These are phyloP conservation scores for Daldinia grandis DNA, from an alignment of 495 filamentous ascomycete species.

Conservation along the genomic window DNA sequence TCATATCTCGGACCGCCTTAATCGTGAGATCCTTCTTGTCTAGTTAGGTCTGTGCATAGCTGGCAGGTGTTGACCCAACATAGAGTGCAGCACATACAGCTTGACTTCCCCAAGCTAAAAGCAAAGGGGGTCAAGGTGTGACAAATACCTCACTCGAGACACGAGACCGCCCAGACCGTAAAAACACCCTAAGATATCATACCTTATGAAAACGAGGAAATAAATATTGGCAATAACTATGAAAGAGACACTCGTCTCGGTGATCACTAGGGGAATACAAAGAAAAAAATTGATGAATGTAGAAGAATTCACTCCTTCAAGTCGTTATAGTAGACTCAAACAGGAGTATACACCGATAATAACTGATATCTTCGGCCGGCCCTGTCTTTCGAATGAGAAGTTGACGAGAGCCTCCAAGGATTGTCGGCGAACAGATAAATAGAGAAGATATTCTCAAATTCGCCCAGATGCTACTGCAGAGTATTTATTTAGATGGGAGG, in stretches of 20 bases:
- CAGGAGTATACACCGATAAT: not conserved
- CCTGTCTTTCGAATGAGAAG: conserved; percentile 8
- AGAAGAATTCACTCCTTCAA: conserved; percentile 1
- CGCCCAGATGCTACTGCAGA: conserved; percentile 19
- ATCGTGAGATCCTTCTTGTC: not conserved
- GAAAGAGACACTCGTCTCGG: conserved; percentile 32
- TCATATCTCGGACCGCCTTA: conserved; percentile 12
- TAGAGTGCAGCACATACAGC: conserved; percentile 1
- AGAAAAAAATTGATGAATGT: not conserved
- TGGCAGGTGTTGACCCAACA: conserved; percentile 9
- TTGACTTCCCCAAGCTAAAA: not conserved
- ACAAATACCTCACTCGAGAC: conserved; percentile 31
- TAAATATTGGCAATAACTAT: conserved; percentile 7
- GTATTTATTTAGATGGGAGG: conserved; percentile 39
- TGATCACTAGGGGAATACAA: not conserved
- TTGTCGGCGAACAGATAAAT: conserved; percentile 15
- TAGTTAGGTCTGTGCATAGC: not conserved
- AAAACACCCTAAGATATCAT: not conserved
- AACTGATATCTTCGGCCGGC: not conserved
- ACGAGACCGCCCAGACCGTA: conserved; percentile 10
- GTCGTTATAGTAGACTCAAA: conserved; percentile 9
- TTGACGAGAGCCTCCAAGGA: conserved; percentile 5
- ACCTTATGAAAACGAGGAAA: conserved; percentile 7
- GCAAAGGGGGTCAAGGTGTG: not conserved
- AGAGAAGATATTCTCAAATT: conserved; percentile 19